Conservation (phyloP, 176 grass and related monocot species). For the Oryza glumipatula region DNA sequence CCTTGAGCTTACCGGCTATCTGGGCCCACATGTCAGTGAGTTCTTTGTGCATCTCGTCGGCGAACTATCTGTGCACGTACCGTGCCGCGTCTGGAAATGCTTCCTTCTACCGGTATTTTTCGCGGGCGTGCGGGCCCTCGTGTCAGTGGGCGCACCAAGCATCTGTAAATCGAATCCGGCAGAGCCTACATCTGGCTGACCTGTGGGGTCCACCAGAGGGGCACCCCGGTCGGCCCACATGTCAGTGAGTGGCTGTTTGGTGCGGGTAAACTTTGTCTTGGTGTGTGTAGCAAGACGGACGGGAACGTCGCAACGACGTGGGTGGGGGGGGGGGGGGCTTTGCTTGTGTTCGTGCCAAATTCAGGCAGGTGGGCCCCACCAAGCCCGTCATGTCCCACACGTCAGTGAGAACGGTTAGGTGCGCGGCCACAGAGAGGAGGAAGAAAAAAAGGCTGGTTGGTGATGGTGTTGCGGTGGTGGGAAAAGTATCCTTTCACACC, state of each 20-base stretch:
- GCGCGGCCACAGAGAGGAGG: not conserved
- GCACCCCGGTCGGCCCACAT: not conserved
- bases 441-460: not conserved
- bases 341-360: slow-evolving; percentile 52
- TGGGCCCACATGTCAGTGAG: not conserved
- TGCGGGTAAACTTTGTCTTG: rapidly evolving
- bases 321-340: not conserved
- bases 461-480: not conserved
- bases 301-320: slow-evolving; percentile 31
- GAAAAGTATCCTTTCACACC: rapidly evolving
- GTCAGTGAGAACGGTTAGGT: not conserved
- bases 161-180: not conserved
- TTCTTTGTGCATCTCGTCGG: not conserved
- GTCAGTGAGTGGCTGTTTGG: not conserved
- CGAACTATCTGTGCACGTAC: not conserved
- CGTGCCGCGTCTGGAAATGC: not conserved
- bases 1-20: rapidly evolving
- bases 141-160: not conserved
- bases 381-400: not conserved
- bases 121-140: not conserved
- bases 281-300: not conserved
- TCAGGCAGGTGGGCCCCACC: slow-evolving; percentile 22
- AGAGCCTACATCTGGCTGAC: not conserved
- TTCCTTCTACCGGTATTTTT: not conserved
- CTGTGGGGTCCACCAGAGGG: rapidly evolving